Conservation (phyloP, 768 basidiomycete species). For the Pisolithus sp. region DNA sequence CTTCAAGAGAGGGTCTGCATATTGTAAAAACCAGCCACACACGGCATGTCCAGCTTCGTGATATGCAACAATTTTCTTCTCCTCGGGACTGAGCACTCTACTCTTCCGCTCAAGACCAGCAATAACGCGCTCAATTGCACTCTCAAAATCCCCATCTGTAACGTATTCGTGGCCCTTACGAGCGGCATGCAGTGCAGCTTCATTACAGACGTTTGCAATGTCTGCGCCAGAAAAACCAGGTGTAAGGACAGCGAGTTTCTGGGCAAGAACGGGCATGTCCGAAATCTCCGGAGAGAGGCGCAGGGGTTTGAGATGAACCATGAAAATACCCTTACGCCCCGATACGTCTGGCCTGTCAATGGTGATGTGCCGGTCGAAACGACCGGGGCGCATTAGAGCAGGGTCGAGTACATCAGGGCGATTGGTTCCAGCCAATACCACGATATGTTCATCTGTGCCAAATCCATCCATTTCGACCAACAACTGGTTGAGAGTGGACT, state of each 20-base stretch:
- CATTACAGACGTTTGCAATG: slow-evolving; percentile 98
- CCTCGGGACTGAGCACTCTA: slow-evolving; percentile 84
- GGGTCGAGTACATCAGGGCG: slow-evolving; percentile 93
- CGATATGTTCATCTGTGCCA: slow-evolving; percentile 93
- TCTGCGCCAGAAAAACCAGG: slow-evolving; percentile 99
- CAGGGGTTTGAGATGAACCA: slow-evolving; percentile 84
- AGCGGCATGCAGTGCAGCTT: slow-evolving; percentile 93
- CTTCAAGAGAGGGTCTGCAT: slow-evolving; percentile 93
- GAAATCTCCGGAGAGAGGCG: slow-evolving; percentile 52
- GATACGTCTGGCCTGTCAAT: slow-evolving; percentile 94
- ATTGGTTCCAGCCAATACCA: slow-evolving; percentile 95
- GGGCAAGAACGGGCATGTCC: slow-evolving; percentile 57
- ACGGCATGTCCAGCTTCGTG: slow-evolving; percentile 99
- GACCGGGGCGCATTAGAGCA: slow-evolving; percentile 93
- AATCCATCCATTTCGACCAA: slow-evolving; percentile 99
- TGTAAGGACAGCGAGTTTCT: slow-evolving; percentile 92
- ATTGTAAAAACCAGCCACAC: slow-evolving; percentile 97
- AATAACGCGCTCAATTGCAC: slow-evolving; percentile 96
- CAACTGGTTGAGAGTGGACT: slow-evolving; percentile 94
- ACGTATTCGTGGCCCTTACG: slow-evolving; percentile 76
- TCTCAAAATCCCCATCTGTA: slow-evolving; percentile 84
- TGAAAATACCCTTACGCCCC: slow-evolving; percentile 89
- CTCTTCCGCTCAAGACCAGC: slow-evolving; percentile 96
- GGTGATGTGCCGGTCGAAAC: slow-evolving; percentile 94
- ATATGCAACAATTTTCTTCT: slow-evolving; percentile 98